Percentiles rank a stretch among this genome's conserved stretches.
Conservation (phyloP, 805 yeast genomes). For the Komagataella kurtzmanii region DNA sequence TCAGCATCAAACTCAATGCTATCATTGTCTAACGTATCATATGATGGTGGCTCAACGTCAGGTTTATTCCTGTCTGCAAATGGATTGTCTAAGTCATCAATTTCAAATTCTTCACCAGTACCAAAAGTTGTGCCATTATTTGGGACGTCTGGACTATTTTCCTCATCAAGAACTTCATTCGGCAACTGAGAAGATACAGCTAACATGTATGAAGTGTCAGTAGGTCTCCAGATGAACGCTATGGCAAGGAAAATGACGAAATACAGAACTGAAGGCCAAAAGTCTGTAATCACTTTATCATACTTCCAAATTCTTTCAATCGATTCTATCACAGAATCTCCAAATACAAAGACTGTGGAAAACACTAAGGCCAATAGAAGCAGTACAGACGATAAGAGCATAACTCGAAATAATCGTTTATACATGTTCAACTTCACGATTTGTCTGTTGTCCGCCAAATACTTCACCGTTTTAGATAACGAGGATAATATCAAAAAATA, state of each 20-base stretch:
- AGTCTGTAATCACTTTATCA: constrained; percentile 76
- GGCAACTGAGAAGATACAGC: constrained; percentile 92
- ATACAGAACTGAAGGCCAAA: constrained; percentile 90
- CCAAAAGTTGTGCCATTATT: constrained; percentile 12
- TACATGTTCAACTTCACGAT: constrained; percentile 83
- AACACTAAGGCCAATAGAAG: constrained; percentile 60
- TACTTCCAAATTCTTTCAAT: constrained; percentile 87
- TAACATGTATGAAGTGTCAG: constrained; percentile 85
- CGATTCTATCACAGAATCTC: constrained; percentile 62
- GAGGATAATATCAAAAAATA: constrained; percentile 66
- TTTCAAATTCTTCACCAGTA: constrained; percentile 42
- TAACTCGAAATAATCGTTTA: constrained; percentile 59
- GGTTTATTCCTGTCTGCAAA: constrained; percentile 14
- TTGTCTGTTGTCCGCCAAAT: constrained; percentile 77
- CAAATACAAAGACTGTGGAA: constrained; percentile 56
- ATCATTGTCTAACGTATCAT: constrained; percentile 4
- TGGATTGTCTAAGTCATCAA: constrained; percentile 30
- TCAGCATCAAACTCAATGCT: constrained; percentile 15
- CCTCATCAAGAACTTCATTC: constrained; percentile 40
- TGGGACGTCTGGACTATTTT: constrained; percentile 29
- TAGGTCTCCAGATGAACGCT: constrained; percentile 95
- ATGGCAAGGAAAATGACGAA: constrained; percentile 72
- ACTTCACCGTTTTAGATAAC: constrained; percentile 59
- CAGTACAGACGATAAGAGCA: constrained; percentile 58
- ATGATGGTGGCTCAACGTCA: constrained; percentile 6